A percentile compares a stretch with the other conserved stretches of the same genome.
Conservation (phyloP, 176 grass and related monocot genomes). For the Oryza glaberrima region DNA sequence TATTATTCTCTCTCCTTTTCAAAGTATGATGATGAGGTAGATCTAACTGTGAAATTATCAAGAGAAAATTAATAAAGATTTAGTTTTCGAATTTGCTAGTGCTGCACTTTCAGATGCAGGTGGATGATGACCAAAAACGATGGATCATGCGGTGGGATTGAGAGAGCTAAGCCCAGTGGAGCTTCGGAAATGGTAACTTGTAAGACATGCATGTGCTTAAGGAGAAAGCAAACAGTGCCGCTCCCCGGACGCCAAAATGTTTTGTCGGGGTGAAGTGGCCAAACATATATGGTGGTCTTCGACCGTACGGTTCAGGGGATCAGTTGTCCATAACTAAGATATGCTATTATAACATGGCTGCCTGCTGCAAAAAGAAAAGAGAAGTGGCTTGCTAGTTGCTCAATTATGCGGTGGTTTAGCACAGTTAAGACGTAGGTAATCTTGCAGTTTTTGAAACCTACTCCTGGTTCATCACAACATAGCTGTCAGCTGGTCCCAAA, state of each 20-base stretch:
- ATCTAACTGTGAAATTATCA: too few species aligned
- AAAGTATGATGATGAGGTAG: too few species aligned
- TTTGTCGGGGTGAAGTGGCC: constrained; percentile 35
- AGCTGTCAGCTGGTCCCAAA: not conserved
- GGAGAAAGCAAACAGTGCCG: not conserved
- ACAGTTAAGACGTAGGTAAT: not conserved
- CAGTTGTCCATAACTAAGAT: constrained; percentile 35
- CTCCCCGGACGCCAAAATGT: constrained; percentile 41
- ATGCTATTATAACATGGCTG: constrained; percentile 28
- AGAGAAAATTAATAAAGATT: too few species aligned
- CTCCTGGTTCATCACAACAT: not conserved
- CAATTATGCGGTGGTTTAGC: not conserved
- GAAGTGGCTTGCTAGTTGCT: constrained; percentile 24
- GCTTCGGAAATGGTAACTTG: not conserved
- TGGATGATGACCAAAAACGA: not conserved
- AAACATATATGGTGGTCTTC: constrained; percentile 28
- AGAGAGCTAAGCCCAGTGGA: not conserved
- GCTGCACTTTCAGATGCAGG: not conserved
- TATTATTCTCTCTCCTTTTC: too few species aligned
- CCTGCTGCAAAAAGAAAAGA: not conserved
- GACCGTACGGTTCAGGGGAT: constrained; percentile 36
- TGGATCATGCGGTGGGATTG: not conserved
- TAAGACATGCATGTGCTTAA: not conserved
- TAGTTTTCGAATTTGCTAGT: not conserved
- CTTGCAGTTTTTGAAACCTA: not conserved